phyloP scores from a whole-genome alignment of 306 rosid genomes.

The Malus sieversii region DNA sequence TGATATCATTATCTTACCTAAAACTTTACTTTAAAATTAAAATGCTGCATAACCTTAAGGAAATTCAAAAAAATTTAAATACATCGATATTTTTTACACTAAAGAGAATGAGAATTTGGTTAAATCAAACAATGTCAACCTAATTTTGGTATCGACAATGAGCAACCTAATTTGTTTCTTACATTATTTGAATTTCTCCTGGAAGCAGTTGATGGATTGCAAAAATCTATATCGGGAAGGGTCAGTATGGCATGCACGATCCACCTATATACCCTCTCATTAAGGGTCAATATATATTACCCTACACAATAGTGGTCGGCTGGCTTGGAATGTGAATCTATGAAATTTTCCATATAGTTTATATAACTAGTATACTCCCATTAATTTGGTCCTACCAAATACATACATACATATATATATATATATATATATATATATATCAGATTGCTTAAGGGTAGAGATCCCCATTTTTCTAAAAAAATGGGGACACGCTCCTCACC shows the following conservation, averaged over 20 bases:
- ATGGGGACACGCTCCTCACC: too few species aligned
- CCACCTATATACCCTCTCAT: neutral
- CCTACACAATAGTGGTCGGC: slow-evolving; percentile 16
- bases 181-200: neutral
- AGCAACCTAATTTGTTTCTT: too few species aligned
- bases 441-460: too few species aligned
- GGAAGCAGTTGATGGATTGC: neutral
- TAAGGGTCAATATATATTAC: neutral
- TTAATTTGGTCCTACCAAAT: neutral
- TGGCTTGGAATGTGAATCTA: slow-evolving; percentile 21
- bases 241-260: neutral
- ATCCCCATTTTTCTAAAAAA: too few species aligned
- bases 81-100: too few species aligned
- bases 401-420: too few species aligned
- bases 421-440: too few species aligned
- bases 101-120: fast-evolving
- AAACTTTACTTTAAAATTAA: neutral
- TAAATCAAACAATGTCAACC: fast-evolving
- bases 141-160: too few species aligned
- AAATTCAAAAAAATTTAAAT: too few species aligned
- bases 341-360: neutral
- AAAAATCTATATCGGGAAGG: neutral
- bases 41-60: neutral
- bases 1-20: too few species aligned
- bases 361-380: neutral